phyloP scores from a whole-genome alignment of 2,329 filamentous ascomycete species.

The Aspergillus novoparasiticus region DNA sequence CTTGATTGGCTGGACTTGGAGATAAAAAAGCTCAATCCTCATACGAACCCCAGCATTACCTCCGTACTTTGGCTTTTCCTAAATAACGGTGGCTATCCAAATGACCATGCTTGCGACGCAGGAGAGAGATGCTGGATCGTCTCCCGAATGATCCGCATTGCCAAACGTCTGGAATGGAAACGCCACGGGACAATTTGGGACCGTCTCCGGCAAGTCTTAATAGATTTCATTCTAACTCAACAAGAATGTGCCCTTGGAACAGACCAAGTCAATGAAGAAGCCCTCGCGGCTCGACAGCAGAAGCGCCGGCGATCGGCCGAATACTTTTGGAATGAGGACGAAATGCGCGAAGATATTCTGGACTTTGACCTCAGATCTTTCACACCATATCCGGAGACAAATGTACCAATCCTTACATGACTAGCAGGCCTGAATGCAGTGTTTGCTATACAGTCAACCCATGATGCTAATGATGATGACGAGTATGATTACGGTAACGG shows the following conservation, averaged over 20 bases:
- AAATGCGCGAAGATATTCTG: constrained; percentile 30
- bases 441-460: not conserved
- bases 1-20: constrained; percentile 30
- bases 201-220: constrained; percentile 26
- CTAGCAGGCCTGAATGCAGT: not conserved
- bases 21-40: constrained; percentile 26
- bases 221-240: constrained; percentile 31
- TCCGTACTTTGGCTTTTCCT: constrained; percentile 36
- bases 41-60: constrained; percentile 31
- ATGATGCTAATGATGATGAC: not conserved
- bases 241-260: constrained; percentile 33
- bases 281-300: constrained; percentile 26
- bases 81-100: constrained; percentile 31
- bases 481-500: not conserved
- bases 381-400: constrained; percentile 11
- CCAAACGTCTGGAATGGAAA: constrained; percentile 35
- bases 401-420: constrained; percentile 19
- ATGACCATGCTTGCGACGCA: constrained; percentile 21
- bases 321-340: constrained; percentile 32
- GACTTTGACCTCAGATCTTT: constrained; percentile 8
- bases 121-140: constrained; percentile 36
- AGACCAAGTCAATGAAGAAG: constrained; percentile 22
- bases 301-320: constrained; percentile 14
- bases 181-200: constrained; percentile 31
- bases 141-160: constrained; percentile 34